A percentile compares a stretch with the other conserved stretches of the same genome.
Evolutionary conservation across 805 yeast genomes (phyloP).

Genomic region (Candida maris): DNA sequence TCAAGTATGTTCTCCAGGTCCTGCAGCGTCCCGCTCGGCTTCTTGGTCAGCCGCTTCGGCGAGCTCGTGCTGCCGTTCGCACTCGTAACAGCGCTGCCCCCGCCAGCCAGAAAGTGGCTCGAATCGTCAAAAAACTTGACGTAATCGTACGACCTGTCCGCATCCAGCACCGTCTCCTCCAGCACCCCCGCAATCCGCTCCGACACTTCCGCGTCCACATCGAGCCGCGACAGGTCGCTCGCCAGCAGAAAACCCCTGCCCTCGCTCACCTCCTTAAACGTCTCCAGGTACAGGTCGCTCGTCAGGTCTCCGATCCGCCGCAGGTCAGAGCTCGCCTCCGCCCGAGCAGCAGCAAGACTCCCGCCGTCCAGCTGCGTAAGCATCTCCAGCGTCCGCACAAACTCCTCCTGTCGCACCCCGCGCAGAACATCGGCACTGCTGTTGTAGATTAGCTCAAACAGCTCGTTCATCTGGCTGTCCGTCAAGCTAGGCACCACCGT

Average conservation of each 20-base stretch:
- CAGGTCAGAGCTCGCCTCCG: constrained; percentile 28
- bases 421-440: constrained; percentile 19
- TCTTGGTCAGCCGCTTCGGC: neutral
- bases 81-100: neutral
- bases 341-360: neutral
- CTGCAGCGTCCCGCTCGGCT: neutral
- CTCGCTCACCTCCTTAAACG: constrained; percentile 37
- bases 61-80: neutral
- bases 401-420: constrained; percentile 28
- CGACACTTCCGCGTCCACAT: constrained; percentile 16
- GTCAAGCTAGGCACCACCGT: constrained; percentile 37
- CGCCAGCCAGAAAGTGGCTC: neutral
- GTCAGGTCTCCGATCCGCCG: constrained; percentile 36
- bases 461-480: constrained; percentile 34
- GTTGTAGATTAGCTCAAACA: constrained; percentile 32
- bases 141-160: constrained; percentile 12
- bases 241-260: constrained; percentile 38
- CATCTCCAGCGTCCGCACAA: constrained; percentile 22
- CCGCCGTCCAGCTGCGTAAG: constrained; percentile 17
- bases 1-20: constrained; percentile 12
- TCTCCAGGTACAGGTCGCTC: constrained; percentile 36
- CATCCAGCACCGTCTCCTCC: constrained; percentile 7
- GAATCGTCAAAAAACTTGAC: constrained; percentile 14
- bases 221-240: constrained; percentile 35
- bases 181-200: constrained; percentile 12